Percentiles rank a stretch among this genome's conserved stretches.
Evolutionary conservation across 768 basidiomycete genomes (phyloP).

Genomic region (Tylopilus felleus): DNA sequence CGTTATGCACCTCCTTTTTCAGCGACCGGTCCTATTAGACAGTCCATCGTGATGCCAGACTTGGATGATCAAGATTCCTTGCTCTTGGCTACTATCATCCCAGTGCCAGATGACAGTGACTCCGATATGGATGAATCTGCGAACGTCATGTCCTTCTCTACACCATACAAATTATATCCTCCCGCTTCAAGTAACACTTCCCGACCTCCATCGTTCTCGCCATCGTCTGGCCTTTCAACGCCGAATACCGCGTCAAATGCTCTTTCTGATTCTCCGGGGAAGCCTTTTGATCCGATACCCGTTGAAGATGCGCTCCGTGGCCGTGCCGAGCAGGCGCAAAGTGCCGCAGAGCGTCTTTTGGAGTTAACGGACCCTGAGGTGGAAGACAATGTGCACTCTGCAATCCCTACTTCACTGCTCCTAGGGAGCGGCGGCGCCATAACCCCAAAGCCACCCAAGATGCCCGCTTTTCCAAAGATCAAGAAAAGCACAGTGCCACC

Average conservation of each 20-base stretch:
- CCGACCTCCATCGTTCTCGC: slow-evolving; percentile 49
- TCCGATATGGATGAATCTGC: slow-evolving; percentile 57
- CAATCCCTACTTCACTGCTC: slow-evolving; percentile 54
- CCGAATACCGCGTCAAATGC: slow-evolving; percentile 55
- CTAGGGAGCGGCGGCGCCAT: slow-evolving; percentile 38
- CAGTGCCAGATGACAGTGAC: slow-evolving; percentile 73
- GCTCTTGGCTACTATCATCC: slow-evolving; percentile 66
- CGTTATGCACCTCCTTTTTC: slow-evolving; percentile 11
- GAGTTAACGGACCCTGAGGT: slow-evolving; percentile 84
- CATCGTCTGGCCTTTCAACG: slow-evolving; percentile 49
- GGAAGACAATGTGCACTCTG: slow-evolving; percentile 47
- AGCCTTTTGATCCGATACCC: slow-evolving; percentile 45
- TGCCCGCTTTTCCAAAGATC: slow-evolving; percentile 33
- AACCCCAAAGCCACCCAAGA: slow-evolving; percentile 38
- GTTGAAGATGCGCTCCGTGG: slow-evolving; percentile 85
- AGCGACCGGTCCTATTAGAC: slow-evolving; percentile 37
- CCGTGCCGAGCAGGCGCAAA: slow-evolving; percentile 90
- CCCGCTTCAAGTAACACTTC: slow-evolving; percentile 38
- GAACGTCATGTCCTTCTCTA: slow-evolving; percentile 70
- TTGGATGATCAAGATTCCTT: slow-evolving; percentile 55
- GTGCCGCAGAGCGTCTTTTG: slow-evolving; percentile 82
- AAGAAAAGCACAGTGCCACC: slow-evolving; percentile 40
- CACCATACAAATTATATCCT: slow-evolving; percentile 54
- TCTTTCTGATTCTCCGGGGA: slow-evolving; percentile 50
- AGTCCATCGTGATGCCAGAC: slow-evolving; percentile 44